These are phyloP conservation scores for Rutstroemia sp. DNA, from an alignment of 2,329 filamentous ascomycete genomes.

Conservation along the genomic window DNA sequence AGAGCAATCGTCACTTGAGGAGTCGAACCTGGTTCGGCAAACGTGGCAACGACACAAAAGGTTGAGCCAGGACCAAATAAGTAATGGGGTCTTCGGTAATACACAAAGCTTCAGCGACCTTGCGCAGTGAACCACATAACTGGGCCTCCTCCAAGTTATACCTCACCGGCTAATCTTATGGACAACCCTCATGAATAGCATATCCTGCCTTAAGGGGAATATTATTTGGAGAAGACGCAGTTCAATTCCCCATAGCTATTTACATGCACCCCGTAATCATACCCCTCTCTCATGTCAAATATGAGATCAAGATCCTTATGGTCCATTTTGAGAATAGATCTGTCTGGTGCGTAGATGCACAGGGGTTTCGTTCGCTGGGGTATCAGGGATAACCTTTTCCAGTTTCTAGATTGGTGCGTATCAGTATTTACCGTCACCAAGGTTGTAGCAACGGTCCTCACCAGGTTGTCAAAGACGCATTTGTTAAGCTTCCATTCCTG, in stretches of 20 bases:
- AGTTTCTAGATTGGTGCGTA: slow-evolving; percentile 50
- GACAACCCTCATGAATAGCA: too few species aligned
- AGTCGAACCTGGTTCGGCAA: too few species aligned
- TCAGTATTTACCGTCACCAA: background rate
- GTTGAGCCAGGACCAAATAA: too few species aligned
- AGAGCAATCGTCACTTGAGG: too few species aligned
- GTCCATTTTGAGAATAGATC: slow-evolving; percentile 34
- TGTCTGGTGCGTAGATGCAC: slow-evolving; percentile 65
- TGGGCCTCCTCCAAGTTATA: too few species aligned
- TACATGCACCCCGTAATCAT: slow-evolving; percentile 3
- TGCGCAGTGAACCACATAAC: too few species aligned
- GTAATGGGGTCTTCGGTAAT: too few species aligned
- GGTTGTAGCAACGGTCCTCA: slow-evolving; percentile 40
- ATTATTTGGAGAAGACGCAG: background rate
- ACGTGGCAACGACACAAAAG: too few species aligned
- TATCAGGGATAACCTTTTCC: slow-evolving; percentile 72
- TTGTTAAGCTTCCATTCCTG: slow-evolving; percentile 85
- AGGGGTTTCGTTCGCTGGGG: slow-evolving; percentile 61
- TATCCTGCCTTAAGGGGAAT: too few species aligned
- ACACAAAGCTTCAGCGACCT: too few species aligned
- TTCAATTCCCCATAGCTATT: background rate
- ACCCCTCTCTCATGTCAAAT: background rate
- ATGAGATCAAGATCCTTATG: background rate
- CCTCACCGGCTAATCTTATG: too few species aligned
- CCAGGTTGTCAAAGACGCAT: slow-evolving; percentile 93